A percentile compares a stretch with the other conserved stretches of the same genome.
phyloP scores from a whole-genome alignment of 306 rosid species.

The Purshia tridentata region DNA sequence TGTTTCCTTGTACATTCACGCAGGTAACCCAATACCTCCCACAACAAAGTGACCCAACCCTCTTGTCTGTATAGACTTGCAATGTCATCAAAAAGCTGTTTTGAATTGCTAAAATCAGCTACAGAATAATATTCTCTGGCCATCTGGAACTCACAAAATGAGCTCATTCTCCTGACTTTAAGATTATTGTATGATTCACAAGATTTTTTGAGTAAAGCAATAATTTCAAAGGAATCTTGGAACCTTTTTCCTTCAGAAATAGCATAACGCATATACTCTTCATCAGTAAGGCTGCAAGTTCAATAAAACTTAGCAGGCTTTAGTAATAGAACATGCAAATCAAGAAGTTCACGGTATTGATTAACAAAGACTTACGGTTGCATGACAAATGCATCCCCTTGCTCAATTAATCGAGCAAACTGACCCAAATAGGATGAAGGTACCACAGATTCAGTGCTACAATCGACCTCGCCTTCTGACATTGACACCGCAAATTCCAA shows the following conservation, averaged over 20 bases:
- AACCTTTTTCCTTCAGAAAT: constrained; percentile 82
- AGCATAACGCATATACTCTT: constrained; percentile 61
- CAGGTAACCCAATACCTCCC: constrained; percentile 90
- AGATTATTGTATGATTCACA: constrained; percentile 60
- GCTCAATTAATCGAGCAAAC: constrained; percentile 72
- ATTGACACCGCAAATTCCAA: constrained; percentile 69
- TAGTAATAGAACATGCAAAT: constrained; percentile 9
- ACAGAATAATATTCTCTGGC: constrained; percentile 78
- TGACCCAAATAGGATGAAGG: constrained; percentile 85
- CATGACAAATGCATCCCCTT: constrained; percentile 64
- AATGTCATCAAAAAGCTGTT: constrained; percentile 55
- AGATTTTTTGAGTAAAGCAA: constrained; percentile 73
- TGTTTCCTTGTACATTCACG: constrained; percentile 79
- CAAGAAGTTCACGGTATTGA: constrained; percentile 9
- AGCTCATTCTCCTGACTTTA: constrained; percentile 68
- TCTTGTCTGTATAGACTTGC: constrained; percentile 90
- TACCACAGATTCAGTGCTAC: constrained; percentile 62
- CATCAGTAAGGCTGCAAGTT: constrained; percentile 78
- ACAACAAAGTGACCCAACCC: constrained; percentile 89
- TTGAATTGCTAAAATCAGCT: constrained; percentile 66
- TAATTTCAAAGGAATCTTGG: constrained; percentile 83
- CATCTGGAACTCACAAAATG: constrained; percentile 81
- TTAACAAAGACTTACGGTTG: constrained; percentile 64
- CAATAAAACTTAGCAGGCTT: constrained; percentile 29
- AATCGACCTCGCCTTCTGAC: constrained; percentile 62